Evolutionary conservation across 352 stramenopile genomes (phyloP), one percentile per base, ranked within the genome.

Genomic region (Phytophthora cajani): DNA sequence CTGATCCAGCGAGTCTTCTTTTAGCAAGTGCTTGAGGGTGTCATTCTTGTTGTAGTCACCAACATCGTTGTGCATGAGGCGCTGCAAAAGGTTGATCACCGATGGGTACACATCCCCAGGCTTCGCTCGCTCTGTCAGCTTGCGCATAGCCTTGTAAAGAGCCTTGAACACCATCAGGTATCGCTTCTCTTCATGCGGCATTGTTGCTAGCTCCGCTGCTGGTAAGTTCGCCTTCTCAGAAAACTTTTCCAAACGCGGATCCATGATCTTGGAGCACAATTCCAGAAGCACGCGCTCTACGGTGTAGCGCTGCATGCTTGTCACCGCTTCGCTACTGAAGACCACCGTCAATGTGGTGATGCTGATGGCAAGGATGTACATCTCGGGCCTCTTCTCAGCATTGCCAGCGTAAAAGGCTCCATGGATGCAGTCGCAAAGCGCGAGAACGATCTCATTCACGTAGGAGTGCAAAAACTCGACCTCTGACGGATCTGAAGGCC

Each of bases 221-320:
- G 78, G 62, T n/a, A 84, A 58, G 49, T 67, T 89, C 16, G 70
- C 71, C 23, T 77, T 72, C 32, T 78, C 75, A 5, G 78, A 72
- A 38, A 88, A 84, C 57, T 83, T 86, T 50, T 89, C 81, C 50
- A 96, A 80, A 9, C 87, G 75, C 36, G 80, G 77, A 62, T 96
- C 87, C 54, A 94, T 72, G 50, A 95, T 79, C 54, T 93, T 92
- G 1, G 78, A 87, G 46, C 86, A 91, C 23, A 88, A 72, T 58
- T 94, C 89, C 14, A 96, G 67, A 32, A 95, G 54, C 5, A 96
- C 77, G 5, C 87, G 86, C 58, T 95, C 89, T 3, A 95, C 87
- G 5, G 85, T 85, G 58, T 87, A 89, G 9, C 89, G 81, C 21
- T 96, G 83, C 54, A 96, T 80, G 44, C 77, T 81, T 55, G 81